phyloP scores from a whole-genome alignment of 2,329 filamentous ascomycete species.

The Aspergillus sp. region DNA sequence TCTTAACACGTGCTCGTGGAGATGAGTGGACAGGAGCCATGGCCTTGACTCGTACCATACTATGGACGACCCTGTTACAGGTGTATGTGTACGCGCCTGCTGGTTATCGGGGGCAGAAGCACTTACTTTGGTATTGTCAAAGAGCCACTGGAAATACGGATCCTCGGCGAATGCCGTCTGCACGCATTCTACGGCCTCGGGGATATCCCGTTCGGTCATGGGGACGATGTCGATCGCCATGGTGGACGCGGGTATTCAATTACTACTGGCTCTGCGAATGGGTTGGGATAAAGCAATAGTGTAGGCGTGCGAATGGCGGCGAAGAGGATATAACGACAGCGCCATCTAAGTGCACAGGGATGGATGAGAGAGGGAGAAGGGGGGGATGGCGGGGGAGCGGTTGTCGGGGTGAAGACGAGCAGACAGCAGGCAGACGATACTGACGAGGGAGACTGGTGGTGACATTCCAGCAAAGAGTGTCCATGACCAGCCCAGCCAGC shows the following conservation, averaged over 20 bases:
- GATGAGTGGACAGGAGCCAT: too few species aligned
- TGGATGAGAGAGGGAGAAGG: not conserved
- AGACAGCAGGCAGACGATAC: not conserved
- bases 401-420: not conserved
- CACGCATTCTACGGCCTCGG: conserved; percentile 63
- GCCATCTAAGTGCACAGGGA: conserved; percentile 26
- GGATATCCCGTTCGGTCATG: conserved; percentile 60
- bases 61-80: not conserved
- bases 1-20: conserved; percentile 14
- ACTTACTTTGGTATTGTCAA: conserved; percentile 56
- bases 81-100: not conserved
- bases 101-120: not conserved
- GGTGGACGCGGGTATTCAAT: conserved; percentile 21
- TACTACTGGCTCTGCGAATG: conserved; percentile 31
- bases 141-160: conserved; percentile 67
- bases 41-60: not conserved
- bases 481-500: not conserved
- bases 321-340: conserved; percentile 30
- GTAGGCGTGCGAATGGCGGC: conserved; percentile 31
- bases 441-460: not conserved
- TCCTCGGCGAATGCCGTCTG: conserved; percentile 66
- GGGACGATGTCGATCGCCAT: conserved; percentile 57
- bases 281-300: conserved; percentile 34
- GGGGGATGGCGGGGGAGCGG: not conserved
- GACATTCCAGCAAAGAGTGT: not conserved